A percentile compares a stretch with the other conserved stretches of the same genome.
phyloP scores from a whole-genome alignment of 2,329 filamentous ascomycete genomes.

The Botrytis aclada region DNA sequence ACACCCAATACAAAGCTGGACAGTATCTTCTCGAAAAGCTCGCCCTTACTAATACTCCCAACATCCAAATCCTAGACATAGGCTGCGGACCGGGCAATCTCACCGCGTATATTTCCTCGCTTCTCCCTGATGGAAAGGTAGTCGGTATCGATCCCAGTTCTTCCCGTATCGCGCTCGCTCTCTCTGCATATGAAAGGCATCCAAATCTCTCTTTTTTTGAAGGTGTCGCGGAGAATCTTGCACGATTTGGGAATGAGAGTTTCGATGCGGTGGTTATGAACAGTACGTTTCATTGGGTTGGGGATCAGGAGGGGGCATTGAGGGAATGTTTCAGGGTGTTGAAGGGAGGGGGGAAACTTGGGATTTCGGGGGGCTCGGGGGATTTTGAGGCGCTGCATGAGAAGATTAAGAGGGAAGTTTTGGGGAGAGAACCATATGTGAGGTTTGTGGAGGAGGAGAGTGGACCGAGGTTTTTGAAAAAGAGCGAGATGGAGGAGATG shows the following conservation, averaged over 20 bases:
- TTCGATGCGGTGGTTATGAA: conserved; percentile 22
- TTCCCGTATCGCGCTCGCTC: conserved; percentile 20
- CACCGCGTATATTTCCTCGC: conserved; percentile 23
- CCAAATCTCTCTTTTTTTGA: conserved; percentile 17
- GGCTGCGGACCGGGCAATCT: conserved; percentile 40
- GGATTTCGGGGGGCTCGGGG: conserved; percentile 24
- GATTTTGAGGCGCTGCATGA: conserved; percentile 21
- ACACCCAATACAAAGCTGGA: conserved; percentile 19
- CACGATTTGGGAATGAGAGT: conserved; percentile 5
- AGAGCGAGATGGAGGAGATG: conserved; percentile 2
- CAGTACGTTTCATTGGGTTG: conserved; percentile 22
- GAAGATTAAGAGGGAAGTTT: conserved; percentile 22
- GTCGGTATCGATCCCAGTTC: conserved; percentile 21
- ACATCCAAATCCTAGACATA: conserved; percentile 35
- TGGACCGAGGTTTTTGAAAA: conserved; percentile 16
- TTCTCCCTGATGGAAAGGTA: conserved; percentile 8
- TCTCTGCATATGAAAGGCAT: not conserved
- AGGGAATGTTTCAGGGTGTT: conserved; percentile 20
- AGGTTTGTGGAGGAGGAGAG: conserved; percentile 12
- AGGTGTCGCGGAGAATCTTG: conserved; percentile 20
- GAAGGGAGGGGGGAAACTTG: conserved; percentile 18
- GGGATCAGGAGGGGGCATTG: conserved; percentile 15
- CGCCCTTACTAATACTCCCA: not conserved
- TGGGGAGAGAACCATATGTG: conserved; percentile 20
- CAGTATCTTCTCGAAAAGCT: conserved; percentile 19